Evolutionary conservation across 208 protist genomes (phyloP), one percentile per base, ranked within the genome.

Genomic region (Trypanosoma scelopori): DNA sequence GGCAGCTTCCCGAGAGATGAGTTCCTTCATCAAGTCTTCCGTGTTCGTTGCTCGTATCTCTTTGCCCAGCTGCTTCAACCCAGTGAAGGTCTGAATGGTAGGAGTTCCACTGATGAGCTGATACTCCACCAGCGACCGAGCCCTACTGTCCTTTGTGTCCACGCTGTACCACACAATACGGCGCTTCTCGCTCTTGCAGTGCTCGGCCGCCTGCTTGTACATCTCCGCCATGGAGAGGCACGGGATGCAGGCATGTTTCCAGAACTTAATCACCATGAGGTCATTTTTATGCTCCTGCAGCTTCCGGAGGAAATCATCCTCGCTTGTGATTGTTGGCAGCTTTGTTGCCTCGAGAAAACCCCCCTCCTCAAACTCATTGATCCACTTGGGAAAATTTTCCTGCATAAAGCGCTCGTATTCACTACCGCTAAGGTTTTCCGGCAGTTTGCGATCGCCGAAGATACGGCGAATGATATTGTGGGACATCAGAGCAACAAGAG

Each of bases 231-330:
- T 84, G 1, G 88, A 82, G 20, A 96, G 61, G 71, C 92, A 97
- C 15, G 92, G 92, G 66, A 97, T 89, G 71, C 92, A 97, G 39
- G 89, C 83, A 53, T 94, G 86, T 69, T 97, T 97, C 91, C 92
- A 97, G 61, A 81, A 97, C 63, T 97, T 97, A 58, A 97, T 81
- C 42, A 97, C 89, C 74, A 97, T 78, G 25, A 97, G 61, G 56
- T 97, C 89, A 65, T 94, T 61, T 58, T 86, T 83, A 76, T 97
- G 89, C 72, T 95, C 72, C 60, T 85, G 70, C 20, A 97, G 79
- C 55, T 93, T 95, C n/a, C 76, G 50, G 9, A 96, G 64, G 9
- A 97, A 75, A 48, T 94, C 90, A 47, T 94, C 84, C 58, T 97
- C 90, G 55, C 74, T 89, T 48, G 77, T 73, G 63, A 97, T 95